Conservation (phyloP, 768 basidiomycete genomes). For the Kwoniella bestiolae region DNA sequence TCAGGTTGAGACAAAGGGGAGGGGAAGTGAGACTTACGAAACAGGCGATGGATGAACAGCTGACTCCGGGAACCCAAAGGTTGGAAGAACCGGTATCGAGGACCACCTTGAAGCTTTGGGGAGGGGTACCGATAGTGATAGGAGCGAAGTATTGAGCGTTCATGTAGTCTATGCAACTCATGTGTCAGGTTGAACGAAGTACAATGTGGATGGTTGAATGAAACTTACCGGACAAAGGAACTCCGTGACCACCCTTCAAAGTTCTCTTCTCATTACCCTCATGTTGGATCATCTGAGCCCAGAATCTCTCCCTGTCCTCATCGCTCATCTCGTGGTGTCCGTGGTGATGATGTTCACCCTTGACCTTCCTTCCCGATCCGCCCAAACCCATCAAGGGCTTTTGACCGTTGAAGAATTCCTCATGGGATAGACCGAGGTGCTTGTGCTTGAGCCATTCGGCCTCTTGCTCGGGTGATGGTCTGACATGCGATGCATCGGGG, state of each 20-base stretch:
- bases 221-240: constrained; percentile 83
- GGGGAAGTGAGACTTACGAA: constrained; percentile 47
- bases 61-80: constrained; percentile 78
- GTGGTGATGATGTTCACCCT: constrained; percentile 57
- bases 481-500: constrained; percentile 65
- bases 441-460: constrained; percentile 87
- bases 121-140: constrained; percentile 79
- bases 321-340: constrained; percentile 63
- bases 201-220: background rate
- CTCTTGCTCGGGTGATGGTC: constrained; percentile 62
- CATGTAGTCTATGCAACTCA: constrained; percentile 74
- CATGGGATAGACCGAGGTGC: constrained; percentile 70
- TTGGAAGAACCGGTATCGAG: constrained; percentile 81
- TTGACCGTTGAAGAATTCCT: constrained; percentile 49
- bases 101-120: constrained; percentile 93
- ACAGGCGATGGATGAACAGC: constrained; percentile 57
- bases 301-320: constrained; percentile 63
- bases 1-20: background rate
- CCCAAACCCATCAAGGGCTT: constrained; percentile 74
- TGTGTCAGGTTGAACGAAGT: background rate
- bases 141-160: constrained; percentile 97
- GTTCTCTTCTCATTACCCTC: constrained; percentile 43
- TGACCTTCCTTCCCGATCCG: constrained; percentile 69
- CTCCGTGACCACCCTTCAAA: constrained; percentile 74
- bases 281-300: constrained; percentile 53